phyloP scores from a whole-genome alignment of 805 yeast species.

The Pichia californica region DNA sequence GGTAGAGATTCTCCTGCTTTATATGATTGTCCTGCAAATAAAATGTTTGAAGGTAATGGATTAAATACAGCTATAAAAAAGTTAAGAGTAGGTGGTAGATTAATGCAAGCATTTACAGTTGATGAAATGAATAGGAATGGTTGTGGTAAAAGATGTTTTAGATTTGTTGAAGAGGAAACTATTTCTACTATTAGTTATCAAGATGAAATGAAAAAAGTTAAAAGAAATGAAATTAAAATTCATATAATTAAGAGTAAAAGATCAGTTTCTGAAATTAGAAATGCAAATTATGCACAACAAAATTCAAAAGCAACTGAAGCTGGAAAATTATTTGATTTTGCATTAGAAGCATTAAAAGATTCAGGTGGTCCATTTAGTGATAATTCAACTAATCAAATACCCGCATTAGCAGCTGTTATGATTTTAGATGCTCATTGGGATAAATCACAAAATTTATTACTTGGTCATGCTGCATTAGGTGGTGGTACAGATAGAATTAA shows the following conservation, averaged over 20 bases:
- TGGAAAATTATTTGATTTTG: slow-evolving; percentile 75
- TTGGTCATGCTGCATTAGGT: slow-evolving; percentile 92
- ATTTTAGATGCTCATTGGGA: slow-evolving; percentile 87
- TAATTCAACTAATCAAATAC: slow-evolving; percentile 30
- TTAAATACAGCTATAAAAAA: slow-evolving; percentile 67
- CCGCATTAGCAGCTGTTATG: slow-evolving; percentile 78
- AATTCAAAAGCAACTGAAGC: slow-evolving; percentile 61
- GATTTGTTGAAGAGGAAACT: slow-evolving; percentile 60
- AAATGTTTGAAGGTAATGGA: slow-evolving; percentile 52
- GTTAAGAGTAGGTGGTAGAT: slow-evolving; percentile 72
- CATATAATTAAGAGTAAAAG: slow-evolving; percentile 66
- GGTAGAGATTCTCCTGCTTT: slow-evolving; percentile 68
- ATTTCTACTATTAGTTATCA: slow-evolving; percentile 46
- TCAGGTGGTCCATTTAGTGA: slow-evolving; percentile 50
- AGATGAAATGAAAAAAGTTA: slow-evolving; percentile 28
- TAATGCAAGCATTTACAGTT: slow-evolving; percentile 87
- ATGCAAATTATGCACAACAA: slow-evolving; percentile 83
- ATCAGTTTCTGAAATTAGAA: slow-evolving; percentile 65
- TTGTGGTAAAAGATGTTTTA: slow-evolving; percentile 71
- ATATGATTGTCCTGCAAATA: slow-evolving; percentile 63
- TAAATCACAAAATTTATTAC: slow-evolving; percentile 44
- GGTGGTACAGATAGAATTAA: slow-evolving; percentile 70
- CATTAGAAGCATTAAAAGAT: slow-evolving; percentile 60
- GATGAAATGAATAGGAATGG: slow-evolving; percentile 82
- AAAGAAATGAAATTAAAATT: slow-evolving; percentile 62